Percentiles rank a stretch among this genome's conserved stretches.
These are phyloP conservation scores for Kazachstania taianensis DNA, from an alignment of 805 yeast species.

Conservation along the genomic window DNA sequence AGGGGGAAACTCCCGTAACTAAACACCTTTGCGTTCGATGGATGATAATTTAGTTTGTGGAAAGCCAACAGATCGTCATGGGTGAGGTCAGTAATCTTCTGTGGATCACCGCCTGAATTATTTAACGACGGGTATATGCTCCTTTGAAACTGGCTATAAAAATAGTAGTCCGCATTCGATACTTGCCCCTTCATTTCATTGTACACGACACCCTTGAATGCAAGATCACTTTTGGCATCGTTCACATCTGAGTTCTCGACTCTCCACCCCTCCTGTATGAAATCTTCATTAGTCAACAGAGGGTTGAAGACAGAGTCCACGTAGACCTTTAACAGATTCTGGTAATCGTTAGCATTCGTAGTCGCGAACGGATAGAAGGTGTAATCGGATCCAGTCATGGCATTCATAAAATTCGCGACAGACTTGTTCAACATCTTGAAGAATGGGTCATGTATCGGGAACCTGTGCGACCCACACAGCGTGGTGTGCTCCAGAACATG, in stretches of 20 bases:
- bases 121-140: constrained; percentile 74
- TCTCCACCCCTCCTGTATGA: constrained; percentile 96
- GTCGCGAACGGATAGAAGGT: constrained; percentile 96
- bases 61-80: constrained; percentile 72
- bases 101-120: constrained; percentile 93
- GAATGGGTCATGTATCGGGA: constrained; percentile 94
- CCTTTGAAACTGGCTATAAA: constrained; percentile 76
- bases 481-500: constrained; percentile 95
- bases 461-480: constrained; percentile 82
- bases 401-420: constrained; percentile 94
- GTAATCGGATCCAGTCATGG: constrained; percentile 96
- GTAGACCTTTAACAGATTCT: constrained; percentile 78
- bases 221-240: constrained; percentile 51
- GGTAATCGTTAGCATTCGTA: constrained; percentile 72
- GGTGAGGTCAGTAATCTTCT: constrained; percentile 57
- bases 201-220: constrained; percentile 90
- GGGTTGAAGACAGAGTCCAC: constrained; percentile 83
- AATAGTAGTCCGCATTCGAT: constrained; percentile 77
- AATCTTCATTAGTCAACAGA: constrained; percentile 65
- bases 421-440: constrained; percentile 94
- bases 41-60: constrained; percentile 72
- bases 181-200: constrained; percentile 98
- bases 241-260: constrained; percentile 58
- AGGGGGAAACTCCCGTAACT: constrained; percentile 79
- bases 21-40: constrained; percentile 77